These are phyloP conservation scores for Aquilaria sinensis DNA, from an alignment of 345 rosid species.

Conservation along the genomic window DNA sequence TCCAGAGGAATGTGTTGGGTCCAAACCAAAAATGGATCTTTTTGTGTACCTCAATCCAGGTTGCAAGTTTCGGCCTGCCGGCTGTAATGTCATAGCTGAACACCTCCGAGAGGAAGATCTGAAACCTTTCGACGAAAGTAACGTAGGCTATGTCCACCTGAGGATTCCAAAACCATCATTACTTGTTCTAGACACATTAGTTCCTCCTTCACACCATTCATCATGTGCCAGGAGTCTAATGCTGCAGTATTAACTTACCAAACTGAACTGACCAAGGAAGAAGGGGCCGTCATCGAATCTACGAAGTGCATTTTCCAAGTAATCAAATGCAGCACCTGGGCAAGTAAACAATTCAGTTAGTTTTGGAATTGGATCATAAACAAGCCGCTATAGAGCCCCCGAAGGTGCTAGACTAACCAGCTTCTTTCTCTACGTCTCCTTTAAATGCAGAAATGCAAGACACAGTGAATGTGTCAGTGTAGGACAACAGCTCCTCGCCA, in stretches of 20 bases:
- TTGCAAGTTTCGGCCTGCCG: constrained; percentile 67
- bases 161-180: too few species aligned
- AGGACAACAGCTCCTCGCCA: constrained; percentile 57
- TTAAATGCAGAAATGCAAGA: constrained; percentile 43
- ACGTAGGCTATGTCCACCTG: constrained; percentile 80
- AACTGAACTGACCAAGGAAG: constrained; percentile 76
- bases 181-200: too few species aligned
- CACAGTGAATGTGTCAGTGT: constrained; percentile 43
- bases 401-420: constrained; percentile 31
- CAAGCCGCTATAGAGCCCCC: background rate
- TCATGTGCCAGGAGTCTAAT: too few species aligned
- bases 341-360: constrained; percentile 10
- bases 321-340: constrained; percentile 63
- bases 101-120: constrained; percentile 37
- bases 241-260: constrained; percentile 31
- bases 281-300: constrained; percentile 82
- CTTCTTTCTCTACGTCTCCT: constrained; percentile 41
- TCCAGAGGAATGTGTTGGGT: too few species aligned
- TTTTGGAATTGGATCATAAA: background rate
- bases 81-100: constrained; percentile 49
- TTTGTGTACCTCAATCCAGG: constrained; percentile 63
- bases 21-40: background rate
- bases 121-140: constrained; percentile 64
- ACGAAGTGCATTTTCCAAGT: constrained; percentile 56
- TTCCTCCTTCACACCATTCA: too few species aligned